A percentile compares a stretch with the other conserved stretches of the same genome.
Evolutionary conservation across 148 eudicot species (phyloP).

Genomic region (Drosera capensis): DNA sequence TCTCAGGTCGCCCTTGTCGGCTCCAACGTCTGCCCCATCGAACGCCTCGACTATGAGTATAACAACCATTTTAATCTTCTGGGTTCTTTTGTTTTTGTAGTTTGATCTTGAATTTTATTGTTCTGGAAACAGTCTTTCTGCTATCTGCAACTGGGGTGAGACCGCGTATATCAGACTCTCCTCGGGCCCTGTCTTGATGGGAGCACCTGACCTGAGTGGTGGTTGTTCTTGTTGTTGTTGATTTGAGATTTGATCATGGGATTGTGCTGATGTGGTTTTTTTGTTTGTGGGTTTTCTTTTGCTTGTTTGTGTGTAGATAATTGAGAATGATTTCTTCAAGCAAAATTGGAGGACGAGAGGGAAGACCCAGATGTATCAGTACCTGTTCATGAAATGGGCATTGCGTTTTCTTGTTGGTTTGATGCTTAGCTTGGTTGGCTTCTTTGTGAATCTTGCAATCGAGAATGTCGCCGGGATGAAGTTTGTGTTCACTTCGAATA

Average conservation of each 20-base stretch:
- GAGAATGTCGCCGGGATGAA: conserved; percentile 51
- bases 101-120: neutral
- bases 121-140: no score
- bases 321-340: conserved; percentile 52
- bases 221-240: neutral
- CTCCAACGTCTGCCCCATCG: conserved; percentile 56
- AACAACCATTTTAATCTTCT: neutral
- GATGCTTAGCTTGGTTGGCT: conserved; percentile 30
- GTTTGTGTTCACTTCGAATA: conserved; percentile 59
- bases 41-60: conserved; percentile 85
- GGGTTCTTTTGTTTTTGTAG: no score
- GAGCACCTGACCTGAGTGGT: neutral
- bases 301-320: conserved; percentile 19
- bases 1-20: conserved; percentile 81
- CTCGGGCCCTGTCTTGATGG: neutral
- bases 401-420: conserved; percentile 41
- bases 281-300: conserved; percentile 1
- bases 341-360: conserved; percentile 56
- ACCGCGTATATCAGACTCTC: no score
- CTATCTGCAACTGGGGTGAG: no score
- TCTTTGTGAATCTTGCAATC: conserved; percentile 41
- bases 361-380: conserved; percentile 31
- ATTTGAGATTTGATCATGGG: neutral
- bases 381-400: conserved; percentile 35
- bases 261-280: neutral